Base-by-base conservation (phyloP, 2,329 filamentous ascomycete genomes). In the Septoria petroselini region DNA sequence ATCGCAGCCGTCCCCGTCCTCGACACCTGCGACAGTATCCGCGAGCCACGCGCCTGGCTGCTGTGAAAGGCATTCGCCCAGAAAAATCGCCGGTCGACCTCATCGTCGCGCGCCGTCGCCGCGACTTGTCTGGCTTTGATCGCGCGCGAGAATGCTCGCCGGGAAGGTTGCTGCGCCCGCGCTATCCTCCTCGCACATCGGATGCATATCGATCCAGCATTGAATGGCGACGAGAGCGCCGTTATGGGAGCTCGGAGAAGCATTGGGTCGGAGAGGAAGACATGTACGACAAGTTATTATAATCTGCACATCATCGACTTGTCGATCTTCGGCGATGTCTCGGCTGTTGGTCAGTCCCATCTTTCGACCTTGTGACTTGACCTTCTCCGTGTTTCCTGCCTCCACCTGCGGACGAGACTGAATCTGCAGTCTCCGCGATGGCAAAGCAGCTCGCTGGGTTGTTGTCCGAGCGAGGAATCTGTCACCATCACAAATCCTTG, bases 41-140 rank as follows among this genome's bases (percentile, higher is more conserved):
- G 44, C 37, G 44, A 48, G 29, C 38, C 37, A 29, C 43, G 41
- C 38, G 47, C 37, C 41, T 23, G 18, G 44, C 49, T 45, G 30
- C 38, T 42, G 34, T 46, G 38, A 30, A 62, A 62, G 23, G 61
- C 62, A 59, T 68, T 68, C 31, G 64, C 63, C 62, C 63, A 65
- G 57, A 68, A 68, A 50, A 68, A 68, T 27, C 48, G 61, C 46
- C 56, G 58, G 34, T 65, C 63, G 11, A 68, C 52, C 23, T 60
- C 55, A 37, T 64, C 57, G 35, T 57, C 55, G 43, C 50, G 58
- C 21, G 59, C n/a, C n/a, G n/a, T 49, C 4, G 46, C 52, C 6
- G 59, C 60, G 3, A 59, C 50, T 37, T 63, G 61, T 37, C 52
- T 52, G n/a, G 52, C 44, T 30, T 56, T 39, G 15, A 58, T 31